These are phyloP conservation scores for Amanita inopinata DNA, from an alignment of 768 basidiomycete genomes.

Conservation along the genomic window DNA sequence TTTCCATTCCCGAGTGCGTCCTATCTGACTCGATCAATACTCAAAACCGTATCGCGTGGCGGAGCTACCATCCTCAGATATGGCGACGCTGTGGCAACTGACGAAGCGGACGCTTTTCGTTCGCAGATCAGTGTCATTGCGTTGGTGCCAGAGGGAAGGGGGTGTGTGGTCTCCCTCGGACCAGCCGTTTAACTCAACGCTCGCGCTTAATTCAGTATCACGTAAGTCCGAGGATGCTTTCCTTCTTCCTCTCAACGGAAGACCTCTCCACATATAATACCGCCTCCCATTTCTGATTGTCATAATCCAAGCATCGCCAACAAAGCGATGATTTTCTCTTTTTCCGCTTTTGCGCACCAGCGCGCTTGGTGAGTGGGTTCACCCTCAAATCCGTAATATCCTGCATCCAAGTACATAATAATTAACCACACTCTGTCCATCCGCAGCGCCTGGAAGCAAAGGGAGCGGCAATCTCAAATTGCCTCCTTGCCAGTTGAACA, in stretches of 20 bases:
- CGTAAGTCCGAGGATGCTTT: conserved; percentile 10
- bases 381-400: neutral
- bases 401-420: conserved; percentile 3
- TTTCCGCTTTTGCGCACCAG: conserved; percentile 27
- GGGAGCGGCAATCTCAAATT: conserved; percentile 33
- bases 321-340: conserved; percentile 26
- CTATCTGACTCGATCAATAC: conserved; percentile 9
- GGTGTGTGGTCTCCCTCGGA: conserved; percentile 9
- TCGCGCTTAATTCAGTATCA: conserved; percentile 9
- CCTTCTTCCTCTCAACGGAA: neutral
- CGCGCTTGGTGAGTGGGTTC: conserved; percentile 29
- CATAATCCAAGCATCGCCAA: conserved; percentile 15
- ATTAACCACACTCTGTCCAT: conserved; percentile 4
- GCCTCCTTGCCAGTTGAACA: conserved; percentile 29
- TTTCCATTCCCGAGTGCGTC: conserved; percentile 1
- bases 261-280: conserved; percentile 6
- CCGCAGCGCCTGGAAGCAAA: conserved; percentile 33
- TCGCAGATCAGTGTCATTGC: conserved; percentile 6
- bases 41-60: conserved; percentile 4
- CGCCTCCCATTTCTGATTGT: conserved; percentile 8
- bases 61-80: neutral
- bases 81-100: conserved; percentile 5
- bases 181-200: conserved; percentile 5
- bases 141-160: conserved; percentile 6
- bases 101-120: conserved; percentile 3